These are phyloP conservation scores for Coniochaeta ligniaria DNA, from an alignment of 2,329 filamentous ascomycete species.

Conservation along the genomic window DNA sequence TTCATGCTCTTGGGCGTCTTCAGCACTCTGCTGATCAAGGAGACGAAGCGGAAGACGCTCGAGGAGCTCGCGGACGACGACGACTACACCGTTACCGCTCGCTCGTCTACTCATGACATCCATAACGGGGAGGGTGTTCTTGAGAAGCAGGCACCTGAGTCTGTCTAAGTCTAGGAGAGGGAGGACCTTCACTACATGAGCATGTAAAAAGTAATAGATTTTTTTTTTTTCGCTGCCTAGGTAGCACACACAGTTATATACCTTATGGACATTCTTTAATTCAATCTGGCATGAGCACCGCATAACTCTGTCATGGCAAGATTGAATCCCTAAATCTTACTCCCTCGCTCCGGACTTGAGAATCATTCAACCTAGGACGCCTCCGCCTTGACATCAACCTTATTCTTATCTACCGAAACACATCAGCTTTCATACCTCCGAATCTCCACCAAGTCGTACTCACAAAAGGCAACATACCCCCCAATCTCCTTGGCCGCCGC, in stretches of 20 bases:
- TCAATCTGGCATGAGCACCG: no score
- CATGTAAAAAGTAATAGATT: neutral
- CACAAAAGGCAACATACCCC: conserved; percentile 51
- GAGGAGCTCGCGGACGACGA: conserved; percentile 45
- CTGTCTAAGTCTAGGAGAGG: neutral
- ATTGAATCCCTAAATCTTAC: neutral
- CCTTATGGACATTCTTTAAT: no score
- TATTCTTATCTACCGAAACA: conserved; percentile 9
- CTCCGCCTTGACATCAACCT: conserved; percentile 6
- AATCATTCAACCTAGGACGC: neutral
- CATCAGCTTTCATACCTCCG: no score
- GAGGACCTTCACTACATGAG: neutral
- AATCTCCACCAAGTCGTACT: conserved; percentile 16
- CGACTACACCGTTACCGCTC: conserved; percentile 1
- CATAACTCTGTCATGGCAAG: neutral
- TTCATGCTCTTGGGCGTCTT: conserved; percentile 71
- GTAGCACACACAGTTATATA: neutral
- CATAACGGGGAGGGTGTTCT: neutral
- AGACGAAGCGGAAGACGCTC: conserved; percentile 68
- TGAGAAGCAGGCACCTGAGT: neutral
- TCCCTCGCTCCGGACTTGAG: neutral
- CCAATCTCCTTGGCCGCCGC: conserved; percentile 43
- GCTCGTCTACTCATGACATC: neutral
- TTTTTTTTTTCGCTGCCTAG: neutral
- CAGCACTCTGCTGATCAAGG: conserved; percentile 63